Conservation (phyloP, 768 basidiomycete genomes). For the Amyloporia xantha region DNA sequence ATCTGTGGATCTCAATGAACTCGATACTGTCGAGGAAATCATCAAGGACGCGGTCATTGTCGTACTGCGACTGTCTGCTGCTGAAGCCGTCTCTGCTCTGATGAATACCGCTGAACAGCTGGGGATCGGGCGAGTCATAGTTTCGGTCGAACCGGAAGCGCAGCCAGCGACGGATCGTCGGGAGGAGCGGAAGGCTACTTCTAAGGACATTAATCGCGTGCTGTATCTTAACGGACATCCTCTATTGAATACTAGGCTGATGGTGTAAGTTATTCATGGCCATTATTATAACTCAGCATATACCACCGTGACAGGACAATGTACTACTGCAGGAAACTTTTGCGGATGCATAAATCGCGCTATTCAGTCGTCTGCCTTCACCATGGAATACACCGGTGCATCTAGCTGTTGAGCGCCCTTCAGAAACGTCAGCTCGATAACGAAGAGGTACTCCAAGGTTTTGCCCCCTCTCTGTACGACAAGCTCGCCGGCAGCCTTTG, state of each 20-base stretch:
- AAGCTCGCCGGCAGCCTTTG: conserved; percentile 86
- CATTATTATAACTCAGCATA: neutral
- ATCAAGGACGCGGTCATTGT: conserved; percentile 54
- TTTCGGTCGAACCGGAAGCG: conserved; percentile 37
- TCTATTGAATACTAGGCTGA: conserved; percentile 65
- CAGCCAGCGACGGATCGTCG: conserved; percentile 6
- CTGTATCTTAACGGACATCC: conserved; percentile 75
- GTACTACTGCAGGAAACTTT: neutral
- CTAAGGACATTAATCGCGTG: conserved; percentile 38
- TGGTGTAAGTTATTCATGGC: conserved; percentile 14
- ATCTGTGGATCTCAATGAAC: conserved; percentile 50
- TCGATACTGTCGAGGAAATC: conserved; percentile 45
- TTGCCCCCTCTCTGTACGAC: conserved; percentile 77
- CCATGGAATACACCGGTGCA: conserved; percentile 84
- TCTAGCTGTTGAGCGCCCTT: conserved; percentile 73
- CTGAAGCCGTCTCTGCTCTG: conserved; percentile 48
- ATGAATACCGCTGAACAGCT: conserved; percentile 42
- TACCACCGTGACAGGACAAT: neutral
- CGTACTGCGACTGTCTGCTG: conserved; percentile 47
- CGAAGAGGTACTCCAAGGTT: conserved; percentile 89
- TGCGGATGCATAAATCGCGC: no score
- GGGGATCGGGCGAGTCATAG: conserved; percentile 42
- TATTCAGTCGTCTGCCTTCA: conserved; percentile 61
- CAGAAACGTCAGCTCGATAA: conserved; percentile 76
- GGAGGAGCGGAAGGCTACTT: conserved; percentile 17